Evolutionary conservation across 1,284 basidiomycete species (phyloP), one percentile per base, ranked within the genome.

Genomic region (Cutaneotrichosporon cavernicola): DNA sequence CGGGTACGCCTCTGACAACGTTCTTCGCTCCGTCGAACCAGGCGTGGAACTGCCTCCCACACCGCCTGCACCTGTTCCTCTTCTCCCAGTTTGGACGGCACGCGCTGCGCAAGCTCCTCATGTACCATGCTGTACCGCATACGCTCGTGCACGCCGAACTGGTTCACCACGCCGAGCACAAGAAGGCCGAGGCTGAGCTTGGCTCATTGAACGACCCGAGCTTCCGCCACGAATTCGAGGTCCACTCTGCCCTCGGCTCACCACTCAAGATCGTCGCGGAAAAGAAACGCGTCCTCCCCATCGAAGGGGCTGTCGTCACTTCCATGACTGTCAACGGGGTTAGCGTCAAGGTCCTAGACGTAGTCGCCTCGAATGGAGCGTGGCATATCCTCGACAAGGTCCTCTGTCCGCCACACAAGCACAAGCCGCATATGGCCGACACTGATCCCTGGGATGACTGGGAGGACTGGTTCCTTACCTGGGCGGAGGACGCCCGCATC

Each of bases 11-110:
- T 0, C 81, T 86, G 9, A 82, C 86, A 11, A 90, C 89, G 0
- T 68, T 86, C 50, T 90, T 90, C 72, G 86, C 85, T 1, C 89
- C 89, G 0, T 83, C 83, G 57, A 89, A 90, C 73, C 75, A 74
- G 9, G 89, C 89, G 2, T 90, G 89, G 77, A 70, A 80, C 32
- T 77, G 73, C 10, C 82, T 90, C 26, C 89, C 89, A 0, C 73
- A 68, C 47, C 84, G 83, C 59, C 82, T 90, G 53, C 82, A 81
- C 63, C 71, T 83, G 40, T 90, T 84, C 82, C 82, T 90, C 61
- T 90, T 90, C 80, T 89, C 87, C 9, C 87, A 87, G 1, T 86
- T 86, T 62, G 89, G 89, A 8, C 78, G 80, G 56, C 78, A 75
- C 46, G 84, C 82, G 2, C 72, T 91, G 60, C 84, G 80, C 71